Conservation (phyloP, 1,139 yeast species). For the Protomyces lactucae-debilis region DNA sequence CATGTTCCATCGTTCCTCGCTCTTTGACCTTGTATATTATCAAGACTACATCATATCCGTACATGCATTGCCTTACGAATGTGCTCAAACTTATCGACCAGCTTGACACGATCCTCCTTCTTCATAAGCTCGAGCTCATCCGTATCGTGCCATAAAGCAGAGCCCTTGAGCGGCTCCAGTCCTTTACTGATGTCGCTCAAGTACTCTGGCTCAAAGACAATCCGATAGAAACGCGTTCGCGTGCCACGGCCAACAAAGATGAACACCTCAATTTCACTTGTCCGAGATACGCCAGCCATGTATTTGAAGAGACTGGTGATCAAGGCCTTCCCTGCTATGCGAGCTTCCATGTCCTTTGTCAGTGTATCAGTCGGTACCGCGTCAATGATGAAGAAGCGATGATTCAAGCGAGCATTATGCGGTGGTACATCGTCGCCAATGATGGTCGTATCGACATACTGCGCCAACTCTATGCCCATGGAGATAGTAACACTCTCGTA, state of each 20-base stretch:
- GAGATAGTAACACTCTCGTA: constrained; percentile 11
- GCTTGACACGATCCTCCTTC: constrained; percentile 9
- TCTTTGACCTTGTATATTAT: not conserved
- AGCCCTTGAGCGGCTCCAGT: constrained; percentile 10
- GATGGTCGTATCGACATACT: constrained; percentile 21
- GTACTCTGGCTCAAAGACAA: constrained; percentile 26
- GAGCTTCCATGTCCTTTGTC: constrained; percentile 21
- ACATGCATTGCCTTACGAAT: constrained; percentile 22
- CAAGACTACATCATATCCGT: constrained; percentile 6
- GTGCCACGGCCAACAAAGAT: constrained; percentile 25
- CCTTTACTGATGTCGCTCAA: constrained; percentile 22
- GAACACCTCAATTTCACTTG: constrained; percentile 20
- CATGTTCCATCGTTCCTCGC: no score
- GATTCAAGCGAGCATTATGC: constrained; percentile 15
- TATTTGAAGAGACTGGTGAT: constrained; percentile 21
- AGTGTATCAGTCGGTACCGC: constrained; percentile 14
- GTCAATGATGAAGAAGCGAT: constrained; percentile 26
- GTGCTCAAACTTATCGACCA: constrained; percentile 15
- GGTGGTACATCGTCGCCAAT: constrained; percentile 7
- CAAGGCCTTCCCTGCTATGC: constrained; percentile 21
- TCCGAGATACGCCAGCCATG: constrained; percentile 26
- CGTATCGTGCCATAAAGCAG: constrained; percentile 17
- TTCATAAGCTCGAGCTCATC: constrained; percentile 17
- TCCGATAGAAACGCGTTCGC: constrained; percentile 7
- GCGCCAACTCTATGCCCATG: constrained; percentile 12